Evolutionary conservation across 176 grass and related monocot species (phyloP), one percentile per base, ranked within the genome.

Genomic region (Poa pratensis): DNA sequence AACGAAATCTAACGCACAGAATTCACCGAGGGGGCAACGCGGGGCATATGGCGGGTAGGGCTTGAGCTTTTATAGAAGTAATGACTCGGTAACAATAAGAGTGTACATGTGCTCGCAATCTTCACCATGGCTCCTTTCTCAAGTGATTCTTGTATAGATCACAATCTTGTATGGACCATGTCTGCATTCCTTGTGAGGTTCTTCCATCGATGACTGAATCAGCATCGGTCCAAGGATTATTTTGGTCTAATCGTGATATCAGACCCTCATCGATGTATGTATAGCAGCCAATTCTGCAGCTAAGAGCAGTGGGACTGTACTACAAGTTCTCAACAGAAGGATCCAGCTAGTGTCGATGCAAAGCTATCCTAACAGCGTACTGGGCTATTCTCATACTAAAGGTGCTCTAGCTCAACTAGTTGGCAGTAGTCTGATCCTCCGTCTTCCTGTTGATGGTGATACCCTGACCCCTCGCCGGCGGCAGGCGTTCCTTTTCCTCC

Each of bases 401-500:
- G 82, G 59, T 49, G 45, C n/a, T 80, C 57, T 79, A 45, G 49
- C 70, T 48, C 42, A 48, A 13, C 45, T 88, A 46, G 59, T 79
- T 88, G 22, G 75, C 67, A 15, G 45, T 55, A 6, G 65, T 12
- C 18, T 74, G 57, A 15, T 79, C 80, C 43, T 78, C 89, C 81
- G 69, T 74, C 42, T 90, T 82, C 55, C 85, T 86, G 7, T 46
- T 73, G 84, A 90, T 75, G 75, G 79, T 75, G 24, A 86, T 18
- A 0, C 73, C 84, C 73, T 90, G 83, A 26, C 48, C 79, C 34
- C 78, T 60, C 73, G 77, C 58, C 37, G 74, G 73, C n/a, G 35
- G 57, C 35, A 90, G 53, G 27, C 88, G 88, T 9, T 79, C 71
- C 76, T 95, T 98, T 73, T 98, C 96, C 43, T 98, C 93, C 84